Conservation (phyloP, 1,139 yeast genomes). For the Kluyveromyces marxianus region DNA sequence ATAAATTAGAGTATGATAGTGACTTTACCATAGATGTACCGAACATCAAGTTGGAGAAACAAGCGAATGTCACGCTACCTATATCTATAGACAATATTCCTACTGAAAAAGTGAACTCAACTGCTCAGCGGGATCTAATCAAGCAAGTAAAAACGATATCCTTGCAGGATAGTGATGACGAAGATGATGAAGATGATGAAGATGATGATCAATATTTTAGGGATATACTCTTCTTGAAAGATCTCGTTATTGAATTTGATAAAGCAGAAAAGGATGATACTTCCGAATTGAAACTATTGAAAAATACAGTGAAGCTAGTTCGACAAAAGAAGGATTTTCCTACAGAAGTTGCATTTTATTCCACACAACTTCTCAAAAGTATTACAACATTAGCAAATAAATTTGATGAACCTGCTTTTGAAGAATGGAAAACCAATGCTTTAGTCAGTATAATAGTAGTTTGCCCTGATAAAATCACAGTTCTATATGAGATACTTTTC, state of each 20-base stretch:
- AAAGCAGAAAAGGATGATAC: constrained; percentile 12
- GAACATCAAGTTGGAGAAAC: constrained; percentile 5
- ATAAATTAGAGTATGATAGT: constrained; percentile 29
- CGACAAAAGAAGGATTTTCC: constrained; percentile 32
- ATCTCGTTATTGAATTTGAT: constrained; percentile 26
- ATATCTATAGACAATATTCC: not conserved
- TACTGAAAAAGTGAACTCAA: not conserved
- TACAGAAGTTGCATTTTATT: constrained; percentile 36
- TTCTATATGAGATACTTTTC: constrained; percentile 39
- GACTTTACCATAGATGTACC: constrained; percentile 23
- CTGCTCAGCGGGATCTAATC: not conserved
- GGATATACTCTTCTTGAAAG: constrained; percentile 32
- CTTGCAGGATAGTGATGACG: constrained; percentile 17
- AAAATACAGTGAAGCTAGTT: constrained; percentile 28
- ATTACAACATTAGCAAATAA: constrained; percentile 42
- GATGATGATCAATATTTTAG: constrained; percentile 10
- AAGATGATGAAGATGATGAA: constrained; percentile 13
- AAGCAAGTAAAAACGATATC: constrained; percentile 7
- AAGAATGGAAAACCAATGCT: constrained; percentile 47
- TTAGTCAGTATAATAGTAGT: constrained; percentile 49
- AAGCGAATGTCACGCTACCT: not conserved
- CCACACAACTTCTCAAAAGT: constrained; percentile 39
- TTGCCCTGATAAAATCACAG: constrained; percentile 36
- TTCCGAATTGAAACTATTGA: constrained; percentile 18
- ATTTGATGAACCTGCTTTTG: constrained; percentile 47